These are phyloP conservation scores for Radiomyces spectabilis DNA, from an alignment of 192 early-diverging fungal species.

Conservation along the genomic window DNA sequence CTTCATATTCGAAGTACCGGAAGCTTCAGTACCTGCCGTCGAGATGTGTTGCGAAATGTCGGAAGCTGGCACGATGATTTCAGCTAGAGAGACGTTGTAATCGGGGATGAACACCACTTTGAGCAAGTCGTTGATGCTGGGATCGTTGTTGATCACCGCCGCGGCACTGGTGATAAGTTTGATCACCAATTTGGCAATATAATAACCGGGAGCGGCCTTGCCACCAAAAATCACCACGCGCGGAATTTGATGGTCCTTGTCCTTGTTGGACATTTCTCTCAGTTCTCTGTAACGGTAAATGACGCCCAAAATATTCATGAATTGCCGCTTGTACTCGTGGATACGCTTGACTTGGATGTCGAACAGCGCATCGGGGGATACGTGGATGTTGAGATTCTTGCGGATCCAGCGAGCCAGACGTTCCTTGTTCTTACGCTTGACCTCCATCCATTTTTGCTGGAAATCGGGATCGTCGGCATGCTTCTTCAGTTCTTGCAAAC, in stretches of 20 bases:
- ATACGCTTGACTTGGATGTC: conserved; percentile 98
- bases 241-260: conserved; percentile 61
- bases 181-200: conserved; percentile 96
- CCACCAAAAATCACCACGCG: conserved; percentile 94
- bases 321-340: conserved; percentile 99
- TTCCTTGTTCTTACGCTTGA: conserved; percentile 89
- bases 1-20: conserved; percentile 99
- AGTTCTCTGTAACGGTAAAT: conserved; percentile 89
- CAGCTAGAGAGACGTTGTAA: conserved; percentile 96
- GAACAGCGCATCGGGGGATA: conserved; percentile 86
- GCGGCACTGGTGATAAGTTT: conserved; percentile 97
- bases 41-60: conserved; percentile 99
- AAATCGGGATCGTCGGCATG: conserved; percentile 61
- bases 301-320: conserved; percentile 96
- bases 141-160: conserved; percentile 83
- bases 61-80: conserved; percentile 92
- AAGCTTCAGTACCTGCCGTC: conserved; percentile 97
- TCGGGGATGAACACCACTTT: conserved; percentile 97
- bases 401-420: conserved; percentile 85
- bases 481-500: conserved; percentile 55
- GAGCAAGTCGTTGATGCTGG: conserved; percentile 73
- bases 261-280: conserved; percentile 69
- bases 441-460: conserved; percentile 79
- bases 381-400: conserved; percentile 54
- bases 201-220: conserved; percentile 97